Conservation (phyloP, 352 stramenopile species). For the Blastocystis sp. region DNA sequence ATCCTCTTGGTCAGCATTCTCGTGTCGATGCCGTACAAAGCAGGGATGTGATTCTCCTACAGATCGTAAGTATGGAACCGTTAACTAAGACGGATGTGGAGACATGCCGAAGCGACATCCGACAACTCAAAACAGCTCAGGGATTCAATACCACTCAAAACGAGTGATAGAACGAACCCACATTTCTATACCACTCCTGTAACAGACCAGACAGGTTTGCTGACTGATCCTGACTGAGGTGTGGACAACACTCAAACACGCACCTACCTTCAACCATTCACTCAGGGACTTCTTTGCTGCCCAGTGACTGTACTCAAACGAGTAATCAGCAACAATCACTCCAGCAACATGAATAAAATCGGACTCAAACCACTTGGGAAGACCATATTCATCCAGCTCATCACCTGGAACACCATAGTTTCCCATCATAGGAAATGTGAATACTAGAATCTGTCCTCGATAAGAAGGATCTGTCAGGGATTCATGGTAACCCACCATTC, state of each 20-base stretch:
- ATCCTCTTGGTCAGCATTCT: constrained; percentile 97
- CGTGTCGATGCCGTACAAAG: constrained; percentile 93
- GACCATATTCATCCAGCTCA: constrained; percentile 83
- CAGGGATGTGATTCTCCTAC: constrained; percentile 86
- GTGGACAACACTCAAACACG: background rate
- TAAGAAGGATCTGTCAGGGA: constrained; percentile 95
- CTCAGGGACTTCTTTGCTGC: constrained; percentile 82
- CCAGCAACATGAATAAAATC: constrained; percentile 89
- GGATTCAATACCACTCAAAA: constrained; percentile 41
- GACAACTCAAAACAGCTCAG: constrained; percentile 40
- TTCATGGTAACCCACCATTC: constrained; percentile 98
- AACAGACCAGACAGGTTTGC: constrained; percentile 57
- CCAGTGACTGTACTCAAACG: constrained; percentile 91
- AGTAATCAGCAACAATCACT: constrained; percentile 95
- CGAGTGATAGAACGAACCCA: background rate
- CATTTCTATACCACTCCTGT: constrained; percentile 57
- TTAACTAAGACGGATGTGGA: constrained; percentile 39
- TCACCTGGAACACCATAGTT: constrained; percentile 94
- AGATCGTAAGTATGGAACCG: constrained; percentile 69
- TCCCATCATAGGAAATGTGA: constrained; percentile 93
- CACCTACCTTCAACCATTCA: constrained; percentile 75
- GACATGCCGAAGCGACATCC: background rate
- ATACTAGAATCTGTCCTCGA: constrained; percentile 90
- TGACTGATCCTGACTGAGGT: constrained; percentile 56
- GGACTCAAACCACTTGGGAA: constrained; percentile 93